Percentiles rank a stretch among this genome's conserved stretches.
phyloP scores from a whole-genome alignment of 805 yeast species.

The Wickerhamomyces chambardii region DNA sequence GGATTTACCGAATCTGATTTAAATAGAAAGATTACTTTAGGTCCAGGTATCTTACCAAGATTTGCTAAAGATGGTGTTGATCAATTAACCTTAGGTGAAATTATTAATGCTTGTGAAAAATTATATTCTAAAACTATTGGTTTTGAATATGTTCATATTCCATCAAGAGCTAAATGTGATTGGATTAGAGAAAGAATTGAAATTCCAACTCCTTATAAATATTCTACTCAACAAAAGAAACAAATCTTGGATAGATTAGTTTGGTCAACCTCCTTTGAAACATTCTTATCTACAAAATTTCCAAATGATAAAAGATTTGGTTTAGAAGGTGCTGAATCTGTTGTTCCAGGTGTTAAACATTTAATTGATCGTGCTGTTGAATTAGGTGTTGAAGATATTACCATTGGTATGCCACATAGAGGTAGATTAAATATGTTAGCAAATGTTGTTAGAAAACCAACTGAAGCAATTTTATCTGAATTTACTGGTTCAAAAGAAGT shows the following conservation, averaged over 20 bases:
- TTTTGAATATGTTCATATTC: conserved; percentile 93
- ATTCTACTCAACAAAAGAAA: conserved; percentile 82
- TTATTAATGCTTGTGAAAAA: conserved; percentile 69
- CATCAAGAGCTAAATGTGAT: conserved; percentile 91
- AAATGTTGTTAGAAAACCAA: conserved; percentile 97
- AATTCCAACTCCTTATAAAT: conserved; percentile 81
- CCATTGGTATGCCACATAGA: conserved; percentile 99
- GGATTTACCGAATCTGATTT: conserved; percentile 86
- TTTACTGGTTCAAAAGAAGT: conserved; percentile 84
- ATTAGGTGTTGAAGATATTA: conserved; percentile 89
- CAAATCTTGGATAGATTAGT: conserved; percentile 93
- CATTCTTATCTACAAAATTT: conserved; percentile 88
- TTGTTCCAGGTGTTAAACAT: conserved; percentile 95
- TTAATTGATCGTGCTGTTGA: conserved; percentile 90
- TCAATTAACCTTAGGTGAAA: conserved; percentile 67
- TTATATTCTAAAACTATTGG: conserved; percentile 88
- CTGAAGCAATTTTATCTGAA: conserved; percentile 95
- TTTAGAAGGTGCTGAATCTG: conserved; percentile 96
- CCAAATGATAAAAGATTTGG: conserved; percentile 99
- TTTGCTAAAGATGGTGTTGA: conserved; percentile 57
- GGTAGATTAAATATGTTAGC: conserved; percentile 97
- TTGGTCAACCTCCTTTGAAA: conserved; percentile 94
- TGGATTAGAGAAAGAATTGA: conserved; percentile 98
- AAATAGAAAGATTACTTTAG: conserved; percentile 76
- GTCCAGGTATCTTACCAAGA: conserved; percentile 96